These are phyloP conservation scores for Platanthera guangdongensis DNA, from an alignment of 106 monocot genomes.

Conservation along the genomic window DNA sequence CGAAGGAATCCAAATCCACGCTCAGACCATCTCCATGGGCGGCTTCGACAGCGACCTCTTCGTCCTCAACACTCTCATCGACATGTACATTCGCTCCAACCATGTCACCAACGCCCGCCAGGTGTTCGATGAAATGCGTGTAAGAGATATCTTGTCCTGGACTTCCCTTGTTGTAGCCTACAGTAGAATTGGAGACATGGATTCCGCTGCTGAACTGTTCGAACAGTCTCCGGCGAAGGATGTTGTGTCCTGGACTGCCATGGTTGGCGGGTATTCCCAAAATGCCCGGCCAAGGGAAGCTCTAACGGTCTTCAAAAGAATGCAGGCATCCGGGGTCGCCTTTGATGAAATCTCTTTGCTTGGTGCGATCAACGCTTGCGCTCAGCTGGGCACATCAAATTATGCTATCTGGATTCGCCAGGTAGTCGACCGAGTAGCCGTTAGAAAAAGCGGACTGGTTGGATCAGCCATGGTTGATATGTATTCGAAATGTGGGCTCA, in stretches of 20 bases:
- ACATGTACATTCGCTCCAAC: slow-evolving; percentile 30
- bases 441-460: slow-evolving; percentile 19
- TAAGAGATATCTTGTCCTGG: slow-evolving; percentile 36
- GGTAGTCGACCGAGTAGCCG: slow-evolving; percentile 9
- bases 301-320: slow-evolving; percentile 30
- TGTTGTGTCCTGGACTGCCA: slow-evolving; percentile 60
- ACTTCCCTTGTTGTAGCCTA: slow-evolving; percentile 51
- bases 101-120: slow-evolving; percentile 17
- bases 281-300: slow-evolving; percentile 54
- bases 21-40: slow-evolving; percentile 30
- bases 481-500: slow-evolving; percentile 62
- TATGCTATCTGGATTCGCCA: slow-evolving; percentile 23
- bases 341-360: slow-evolving; percentile 44
- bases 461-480: slow-evolving; percentile 71
- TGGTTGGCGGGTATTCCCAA: slow-evolving; percentile 62
- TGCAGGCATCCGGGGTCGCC: slow-evolving; percentile 24
- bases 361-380: slow-evolving; percentile 39
- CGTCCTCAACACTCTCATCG: slow-evolving; percentile 43
- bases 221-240: slow-evolving; percentile 27
- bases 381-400: slow-evolving; percentile 34
- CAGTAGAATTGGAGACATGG: slow-evolving; percentile 35
- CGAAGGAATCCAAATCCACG: slow-evolving; percentile 33
- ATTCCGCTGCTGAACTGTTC: slow-evolving; percentile 32
- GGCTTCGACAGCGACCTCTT: slow-evolving; percentile 32
- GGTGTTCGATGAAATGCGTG: slow-evolving; percentile 46